Evolutionary conservation across 371 early-diverging fungal genomes (phyloP).

Genomic region (Mucor velutinosus): DNA sequence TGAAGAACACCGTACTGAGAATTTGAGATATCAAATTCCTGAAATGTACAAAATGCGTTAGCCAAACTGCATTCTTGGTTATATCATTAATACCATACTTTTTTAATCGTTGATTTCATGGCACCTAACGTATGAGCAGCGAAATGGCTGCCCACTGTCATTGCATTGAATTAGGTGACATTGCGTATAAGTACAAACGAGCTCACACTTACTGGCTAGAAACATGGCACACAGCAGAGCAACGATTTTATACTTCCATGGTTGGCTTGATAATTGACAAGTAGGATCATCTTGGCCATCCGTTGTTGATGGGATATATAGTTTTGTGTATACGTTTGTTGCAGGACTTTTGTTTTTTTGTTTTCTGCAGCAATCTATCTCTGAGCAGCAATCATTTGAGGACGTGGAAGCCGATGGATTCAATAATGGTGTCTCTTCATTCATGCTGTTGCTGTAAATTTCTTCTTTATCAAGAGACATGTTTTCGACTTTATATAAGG

Average conservation of each 20-base stretch:
- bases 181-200: too few species aligned
- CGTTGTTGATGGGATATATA: background rate
- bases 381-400: conserved; percentile 7
- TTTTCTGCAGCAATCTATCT: conserved; percentile 10
- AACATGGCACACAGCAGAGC: conserved; percentile 67
- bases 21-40: conserved; percentile 71
- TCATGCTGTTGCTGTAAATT: background rate
- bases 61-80: background rate
- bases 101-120: conserved; percentile 67
- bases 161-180: too few species aligned
- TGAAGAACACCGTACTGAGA: conserved; percentile 74
- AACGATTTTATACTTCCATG: conserved; percentile 61
- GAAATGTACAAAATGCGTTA: background rate
- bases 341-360: background rate
- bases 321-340: background rate
- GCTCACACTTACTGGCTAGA: conserved; percentile 56
- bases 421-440: conserved; percentile 10
- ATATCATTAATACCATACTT: conserved; percentile 39
- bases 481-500: background rate
- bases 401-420: conserved; percentile 1
- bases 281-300: conserved; percentile 23
- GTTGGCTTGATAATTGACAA: conserved; percentile 44
- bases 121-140: conserved; percentile 75
- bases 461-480: conserved; percentile 2
- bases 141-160: conserved; percentile 72